Conservation (phyloP, 805 yeast species). For the Yamadazyma tumulicola region DNA sequence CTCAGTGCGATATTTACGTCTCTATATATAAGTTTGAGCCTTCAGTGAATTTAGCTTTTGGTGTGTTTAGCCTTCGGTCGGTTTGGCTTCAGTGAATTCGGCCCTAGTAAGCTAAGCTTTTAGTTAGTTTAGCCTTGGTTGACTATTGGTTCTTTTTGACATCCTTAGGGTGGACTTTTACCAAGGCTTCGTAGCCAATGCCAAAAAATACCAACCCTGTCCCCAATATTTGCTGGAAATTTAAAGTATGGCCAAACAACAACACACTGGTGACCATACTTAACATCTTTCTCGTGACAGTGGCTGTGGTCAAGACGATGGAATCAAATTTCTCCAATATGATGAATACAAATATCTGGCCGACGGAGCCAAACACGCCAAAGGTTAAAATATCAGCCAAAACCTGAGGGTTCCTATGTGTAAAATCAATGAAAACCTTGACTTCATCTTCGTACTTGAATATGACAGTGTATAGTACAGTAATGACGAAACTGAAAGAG, state of each 20-base stretch:
- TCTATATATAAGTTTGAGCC: too few species aligned
- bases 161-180: constrained; percentile 17
- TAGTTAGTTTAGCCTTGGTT: too few species aligned
- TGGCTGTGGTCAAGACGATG: constrained; percentile 80
- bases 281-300: constrained; percentile 94
- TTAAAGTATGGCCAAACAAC: constrained; percentile 76
- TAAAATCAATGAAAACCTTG: constrained; percentile 45
- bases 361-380: constrained; percentile 80
- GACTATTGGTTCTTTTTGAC: not conserved
- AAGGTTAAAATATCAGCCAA: constrained; percentile 59
- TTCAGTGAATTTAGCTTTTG: too few species aligned
- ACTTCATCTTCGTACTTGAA: constrained; percentile 47
- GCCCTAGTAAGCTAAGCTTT: too few species aligned
- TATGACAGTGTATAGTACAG: constrained; percentile 45
- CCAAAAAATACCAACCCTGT: constrained; percentile 80
- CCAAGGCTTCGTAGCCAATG: constrained; percentile 70
- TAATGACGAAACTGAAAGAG: constrained; percentile 41
- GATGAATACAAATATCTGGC: constrained; percentile 89
- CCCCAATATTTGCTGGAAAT: constrained; percentile 70
- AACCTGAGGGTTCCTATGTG: constrained; percentile 50
- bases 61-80: too few species aligned
- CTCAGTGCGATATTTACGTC: too few species aligned
- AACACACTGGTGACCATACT: constrained; percentile 90
- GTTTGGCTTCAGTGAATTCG: too few species aligned
- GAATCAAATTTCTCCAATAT: constrained; percentile 86